Evolutionary conservation across 2,329 filamentous ascomycete genomes (phyloP), one percentile per base, ranked within the genome.

Genomic region (Coniochaeta pulveracea): DNA sequence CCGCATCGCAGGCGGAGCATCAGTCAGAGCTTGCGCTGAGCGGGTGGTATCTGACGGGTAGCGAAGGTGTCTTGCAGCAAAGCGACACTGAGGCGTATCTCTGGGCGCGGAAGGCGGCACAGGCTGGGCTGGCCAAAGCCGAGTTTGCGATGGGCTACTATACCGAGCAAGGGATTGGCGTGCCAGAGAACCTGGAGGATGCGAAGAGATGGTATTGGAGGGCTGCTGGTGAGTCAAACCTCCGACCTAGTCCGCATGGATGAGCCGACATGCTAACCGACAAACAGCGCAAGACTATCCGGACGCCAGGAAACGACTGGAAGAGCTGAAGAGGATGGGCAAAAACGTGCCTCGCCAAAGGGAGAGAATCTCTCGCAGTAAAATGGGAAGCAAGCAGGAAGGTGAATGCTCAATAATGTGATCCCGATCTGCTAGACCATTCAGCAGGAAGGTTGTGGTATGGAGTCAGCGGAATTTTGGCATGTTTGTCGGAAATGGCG

Each of bases 61-160:
- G 76, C 22, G 84, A 93, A 35, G 84, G 84, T 1, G 84, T 96
- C 7, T 61, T 98, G 34, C 76, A 83, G 47, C 89, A 95, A 55
- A 93, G 80, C 51, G 91, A 98, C 47, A 93, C 85, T 0, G 91
- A 98, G 55, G 91, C 91, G 1, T 98, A 95, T 54, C 71, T 98
- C 3, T 98, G 91, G 91, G 89, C 91, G 9, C 70, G 89, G 15
- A 96, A 95, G 58, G 89, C 91, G 2, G 91, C 91, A 1, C 75
- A 79, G 42, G 82, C 85, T 4, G 86, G 89, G 3, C 60, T 95
- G 23, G 78, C 85, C 6, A 98, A 96, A 64, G 91, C 91, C 0
- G 84, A 96, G 60, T 96, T 95, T 58, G 91, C 89, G 0, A 94
- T 98, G 82, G 91, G 91, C 0, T 95, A 96, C 58, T 95, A 93